phyloP scores from a whole-genome alignment of 2,329 filamentous ascomycete species.

The Lasiodiplodia sp. region DNA sequence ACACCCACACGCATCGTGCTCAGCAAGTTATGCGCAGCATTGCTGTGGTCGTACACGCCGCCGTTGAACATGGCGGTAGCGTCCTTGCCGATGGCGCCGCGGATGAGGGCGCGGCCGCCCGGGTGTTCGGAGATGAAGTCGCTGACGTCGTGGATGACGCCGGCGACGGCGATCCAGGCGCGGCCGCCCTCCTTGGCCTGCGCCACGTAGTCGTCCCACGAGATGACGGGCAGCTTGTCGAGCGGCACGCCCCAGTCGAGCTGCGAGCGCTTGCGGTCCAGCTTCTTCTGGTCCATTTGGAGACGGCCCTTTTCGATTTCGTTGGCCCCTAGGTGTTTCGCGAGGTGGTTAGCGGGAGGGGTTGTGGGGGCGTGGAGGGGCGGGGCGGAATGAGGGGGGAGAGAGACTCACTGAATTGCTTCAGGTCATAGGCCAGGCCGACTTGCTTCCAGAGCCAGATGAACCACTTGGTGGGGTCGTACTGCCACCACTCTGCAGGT shows the following conservation, averaged over 20 bases:
- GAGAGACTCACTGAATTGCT: constrained; percentile 73
- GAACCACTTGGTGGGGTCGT: constrained; percentile 86
- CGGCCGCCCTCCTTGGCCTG: constrained; percentile 76
- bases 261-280: constrained; percentile 81
- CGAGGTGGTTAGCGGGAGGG: background rate
- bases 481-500: constrained; percentile 76
- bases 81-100: constrained; percentile 82
- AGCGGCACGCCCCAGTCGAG: constrained; percentile 89
- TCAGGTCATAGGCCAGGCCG: constrained; percentile 84
- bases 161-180: constrained; percentile 78
- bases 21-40: constrained; percentile 86
- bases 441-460: constrained; percentile 87
- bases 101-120: constrained; percentile 88
- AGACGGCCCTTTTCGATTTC: constrained; percentile 92
- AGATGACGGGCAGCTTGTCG: constrained; percentile 83
- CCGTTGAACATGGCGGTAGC: constrained; percentile 92
- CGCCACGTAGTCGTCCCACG: constrained; percentile 85
- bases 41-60: constrained; percentile 88
- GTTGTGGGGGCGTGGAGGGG: background rate
- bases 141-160: constrained; percentile 84
- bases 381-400: too few relatives aligned
- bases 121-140: constrained; percentile 89
- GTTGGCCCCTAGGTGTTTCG: constrained; percentile 60
- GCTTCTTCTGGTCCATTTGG: constrained; percentile 91
- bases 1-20: constrained; percentile 90